Percentiles rank a stretch among this genome's conserved stretches.
phyloP scores from a whole-genome alignment of 106 monocot species.

The Hemerocallis citrina region DNA sequence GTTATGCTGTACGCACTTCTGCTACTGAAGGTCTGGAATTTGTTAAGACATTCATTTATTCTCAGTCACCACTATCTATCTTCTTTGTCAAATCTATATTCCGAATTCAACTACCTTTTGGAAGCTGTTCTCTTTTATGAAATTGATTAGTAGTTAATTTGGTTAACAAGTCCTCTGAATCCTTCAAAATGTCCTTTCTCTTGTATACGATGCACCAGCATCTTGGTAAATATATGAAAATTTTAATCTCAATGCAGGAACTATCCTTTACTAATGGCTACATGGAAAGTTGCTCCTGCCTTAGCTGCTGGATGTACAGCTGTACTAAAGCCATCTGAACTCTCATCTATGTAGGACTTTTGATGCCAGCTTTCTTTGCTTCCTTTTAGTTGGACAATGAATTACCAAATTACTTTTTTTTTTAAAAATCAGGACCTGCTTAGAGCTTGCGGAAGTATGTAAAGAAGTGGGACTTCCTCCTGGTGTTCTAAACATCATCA shows the following conservation, averaged over 20 bases:
- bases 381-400: neutral
- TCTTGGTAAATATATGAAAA: neutral
- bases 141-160: neutral
- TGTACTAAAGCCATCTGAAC: conserved; percentile 93
- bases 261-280: conserved; percentile 95
- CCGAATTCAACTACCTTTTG: neutral
- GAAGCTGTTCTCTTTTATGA: neutral
- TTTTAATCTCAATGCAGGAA: conserved; percentile 49
- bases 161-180: neutral
- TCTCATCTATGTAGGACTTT: conserved; percentile 69
- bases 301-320: conserved; percentile 98
- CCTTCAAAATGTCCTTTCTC: neutral
- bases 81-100: too few relatives aligned
- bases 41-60: too few relatives aligned
- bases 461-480: conserved; percentile 90
- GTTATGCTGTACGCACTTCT: too few relatives aligned
- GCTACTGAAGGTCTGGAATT: too few relatives aligned
- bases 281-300: conserved; percentile 98
- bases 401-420: neutral
- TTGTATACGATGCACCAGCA: neutral
- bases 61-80: too few relatives aligned
- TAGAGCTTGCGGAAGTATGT: conserved; percentile 86
- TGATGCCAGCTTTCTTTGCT: neutral
- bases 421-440: conserved; percentile 77
- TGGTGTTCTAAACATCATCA: conserved; percentile 88